Conservation (phyloP, 352 stramenopile species). For the Phytophthora megakarya region DNA sequence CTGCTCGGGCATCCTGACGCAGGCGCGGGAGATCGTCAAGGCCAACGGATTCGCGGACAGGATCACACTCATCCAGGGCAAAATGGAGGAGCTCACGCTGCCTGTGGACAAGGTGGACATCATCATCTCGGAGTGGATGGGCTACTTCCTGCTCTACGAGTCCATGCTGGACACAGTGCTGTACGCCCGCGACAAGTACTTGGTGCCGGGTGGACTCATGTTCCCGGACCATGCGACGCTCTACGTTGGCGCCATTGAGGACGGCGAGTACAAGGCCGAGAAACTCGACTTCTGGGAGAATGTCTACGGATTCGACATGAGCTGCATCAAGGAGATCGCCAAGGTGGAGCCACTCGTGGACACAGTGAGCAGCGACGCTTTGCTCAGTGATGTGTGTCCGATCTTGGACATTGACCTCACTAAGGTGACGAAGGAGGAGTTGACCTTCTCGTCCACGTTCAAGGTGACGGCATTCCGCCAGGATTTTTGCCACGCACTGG, state of each 20-base stretch:
- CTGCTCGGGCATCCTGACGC: slow-evolving; percentile 94
- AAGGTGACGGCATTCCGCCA: slow-evolving; percentile 90
- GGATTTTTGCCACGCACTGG: slow-evolving; percentile 96
- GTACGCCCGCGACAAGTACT: slow-evolving; percentile 96
- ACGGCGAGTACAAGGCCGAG: slow-evolving; percentile 94
- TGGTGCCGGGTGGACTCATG: slow-evolving; percentile 92
- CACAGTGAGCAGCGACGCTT: slow-evolving; percentile 92
- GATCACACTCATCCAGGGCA: slow-evolving; percentile 96
- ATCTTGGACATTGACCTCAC: slow-evolving; percentile 94
- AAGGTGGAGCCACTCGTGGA: slow-evolving; percentile 98
- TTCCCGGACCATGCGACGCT: slow-evolving; percentile 97
- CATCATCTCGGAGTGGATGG: slow-evolving; percentile 99
- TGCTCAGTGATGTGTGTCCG: slow-evolving; percentile 91
- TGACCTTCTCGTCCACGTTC: slow-evolving; percentile 94
- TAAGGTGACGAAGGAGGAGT: slow-evolving; percentile 94
- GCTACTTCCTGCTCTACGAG: slow-evolving; percentile 98
- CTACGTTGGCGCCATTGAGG: slow-evolving; percentile 96
- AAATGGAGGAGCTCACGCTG: slow-evolving; percentile 93
- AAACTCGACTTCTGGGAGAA: slow-evolving; percentile 98
- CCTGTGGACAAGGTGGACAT: slow-evolving; percentile 96
- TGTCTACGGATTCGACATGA: slow-evolving; percentile 99
- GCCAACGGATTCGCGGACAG: slow-evolving; percentile 93
- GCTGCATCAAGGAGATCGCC: slow-evolving; percentile 96
- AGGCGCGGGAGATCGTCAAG: slow-evolving; percentile 95
- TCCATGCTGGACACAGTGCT: slow-evolving; percentile 98